Base-by-base conservation (phyloP, 768 basidiomycete genomes). In the Xerocomellus chrysenteron region DNA sequence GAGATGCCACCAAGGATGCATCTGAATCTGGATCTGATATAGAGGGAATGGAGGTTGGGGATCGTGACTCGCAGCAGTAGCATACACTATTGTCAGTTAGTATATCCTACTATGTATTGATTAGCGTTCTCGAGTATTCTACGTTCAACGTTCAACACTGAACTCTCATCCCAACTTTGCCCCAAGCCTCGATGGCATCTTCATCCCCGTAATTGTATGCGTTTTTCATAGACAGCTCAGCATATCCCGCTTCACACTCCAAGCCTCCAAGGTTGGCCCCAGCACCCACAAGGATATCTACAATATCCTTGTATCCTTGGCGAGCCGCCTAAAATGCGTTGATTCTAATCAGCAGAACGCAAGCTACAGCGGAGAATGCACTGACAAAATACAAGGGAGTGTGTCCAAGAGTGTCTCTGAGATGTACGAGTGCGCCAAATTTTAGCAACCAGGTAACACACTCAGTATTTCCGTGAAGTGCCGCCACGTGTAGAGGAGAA, bases 371-470 rank as follows among this genome's bases (percentile, higher is more conserved):
- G 51, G 21, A 39, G 17, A 46, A 43, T 41, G 16, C 32, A 70
- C 84, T 63, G 59, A 90, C 90, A 71, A 92, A 89, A 71, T 93
- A 94, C 16, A 94, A 75, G 4, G 90, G 81, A 14, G 92, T 93
- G 64, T 94, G 92, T 2, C 90, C 93, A 44, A 94, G 76, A 1
- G 72, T 67, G 68, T 95, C 93, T 53, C 93, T 79, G 10, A 89
- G 75, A 69, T 95, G 92, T 21, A 94, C 92, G 14, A 92, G 75
- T 1, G 92, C 90, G 5, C 92, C 92, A 0, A 83, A 82, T 57
- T 82, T 76, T 19, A 94, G 78, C 37, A 94, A 73, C 33, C 81
- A 65, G 33, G 67, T 67, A 39, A 77, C 73, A 39, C 76, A 74
- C 11, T 61, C 62, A 10, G 62, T 57, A 57, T 81, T 79, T 2